A percentile compares a stretch with the other conserved stretches of the same genome.
Evolutionary conservation across 2,329 filamentous ascomycete genomes (phyloP).

Genomic region (Neofusicoccum ribis): DNA sequence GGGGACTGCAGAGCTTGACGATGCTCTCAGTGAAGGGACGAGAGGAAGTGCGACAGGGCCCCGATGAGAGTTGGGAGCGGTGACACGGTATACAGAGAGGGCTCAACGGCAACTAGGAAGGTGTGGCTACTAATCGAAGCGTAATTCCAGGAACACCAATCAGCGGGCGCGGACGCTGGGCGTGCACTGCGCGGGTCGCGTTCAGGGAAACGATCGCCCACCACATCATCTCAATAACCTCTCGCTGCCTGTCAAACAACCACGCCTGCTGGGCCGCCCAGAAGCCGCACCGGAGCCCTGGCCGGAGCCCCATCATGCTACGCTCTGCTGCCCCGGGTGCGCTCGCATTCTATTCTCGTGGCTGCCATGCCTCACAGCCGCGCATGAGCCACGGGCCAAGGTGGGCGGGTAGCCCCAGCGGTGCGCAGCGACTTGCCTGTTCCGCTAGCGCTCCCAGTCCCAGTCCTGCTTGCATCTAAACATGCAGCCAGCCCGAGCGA

Average conservation of each 20-base stretch:
- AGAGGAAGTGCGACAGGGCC: too few relatives aligned
- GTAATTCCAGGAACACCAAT: constrained; percentile 9
- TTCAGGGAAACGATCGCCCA: background rate
- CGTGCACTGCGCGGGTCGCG: background rate
- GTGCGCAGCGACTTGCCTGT: background rate
- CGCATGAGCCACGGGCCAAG: background rate
- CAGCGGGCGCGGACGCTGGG: background rate
- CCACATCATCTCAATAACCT: background rate
- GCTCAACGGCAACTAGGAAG: background rate
- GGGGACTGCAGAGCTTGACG: background rate
- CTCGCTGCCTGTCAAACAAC: background rate
- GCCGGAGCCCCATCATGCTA: too few relatives aligned
- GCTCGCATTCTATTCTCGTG: background rate
- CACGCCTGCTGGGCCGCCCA: background rate
- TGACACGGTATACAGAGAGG: background rate
- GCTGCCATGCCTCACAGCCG: background rate
- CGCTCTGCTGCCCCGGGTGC: background rate
- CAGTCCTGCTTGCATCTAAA: background rate
- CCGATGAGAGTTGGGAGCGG: too few relatives aligned
- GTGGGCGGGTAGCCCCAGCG: background rate
- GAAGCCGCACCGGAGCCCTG: background rate
- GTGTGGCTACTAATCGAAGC: background rate
- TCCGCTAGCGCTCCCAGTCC: background rate
- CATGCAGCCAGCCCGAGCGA: background rate
- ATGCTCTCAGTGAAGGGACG: background rate